phyloP scores from a whole-genome alignment of 2,329 filamentous ascomycete species.

The Hirsutella minnesotensis region DNA sequence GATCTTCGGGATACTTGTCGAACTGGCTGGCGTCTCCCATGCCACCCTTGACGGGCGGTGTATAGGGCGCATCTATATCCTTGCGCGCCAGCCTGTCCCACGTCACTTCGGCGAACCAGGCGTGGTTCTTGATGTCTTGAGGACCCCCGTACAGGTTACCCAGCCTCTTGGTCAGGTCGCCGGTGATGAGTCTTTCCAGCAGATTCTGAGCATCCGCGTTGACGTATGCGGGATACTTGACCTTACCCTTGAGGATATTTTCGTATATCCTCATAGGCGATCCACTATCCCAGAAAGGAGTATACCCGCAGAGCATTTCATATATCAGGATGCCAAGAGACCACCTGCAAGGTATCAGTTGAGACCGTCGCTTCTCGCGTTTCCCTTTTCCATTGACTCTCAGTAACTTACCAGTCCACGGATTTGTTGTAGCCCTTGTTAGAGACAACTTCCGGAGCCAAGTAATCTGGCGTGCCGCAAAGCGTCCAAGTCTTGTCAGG shows the following conservation, averaged over 20 bases:
- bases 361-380: not conserved
- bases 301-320: constrained; percentile 98
- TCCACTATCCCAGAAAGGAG: constrained; percentile 96
- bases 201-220: constrained; percentile 90
- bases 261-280: constrained; percentile 99
- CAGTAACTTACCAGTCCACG: constrained; percentile 92
- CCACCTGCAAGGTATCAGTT: constrained; percentile 56
- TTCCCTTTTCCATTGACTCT: too few relatives aligned
- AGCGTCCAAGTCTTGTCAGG: constrained; percentile 99
- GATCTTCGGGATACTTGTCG: constrained; percentile 95
- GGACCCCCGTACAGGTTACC: constrained; percentile 88
- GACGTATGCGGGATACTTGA: constrained; percentile 95
- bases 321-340: constrained; percentile 96
- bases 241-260: constrained; percentile 89
- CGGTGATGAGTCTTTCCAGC: constrained; percentile 83
- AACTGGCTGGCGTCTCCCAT: constrained; percentile 95
- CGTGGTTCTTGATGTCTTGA: constrained; percentile 86
- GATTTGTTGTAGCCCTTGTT: constrained; percentile 99
- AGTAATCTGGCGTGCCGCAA: constrained; percentile 93
- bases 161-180: constrained; percentile 86
- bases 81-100: constrained; percentile 92
- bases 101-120: constrained; percentile 95
- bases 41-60: constrained; percentile 87
- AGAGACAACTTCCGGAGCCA: constrained; percentile 95
- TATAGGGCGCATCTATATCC: constrained; percentile 96